Percentiles rank a stretch among this genome's conserved stretches.
These are phyloP conservation scores for Talaromyces ruber DNA, from an alignment of 495 filamentous ascomycete genomes.

Conservation along the genomic window DNA sequence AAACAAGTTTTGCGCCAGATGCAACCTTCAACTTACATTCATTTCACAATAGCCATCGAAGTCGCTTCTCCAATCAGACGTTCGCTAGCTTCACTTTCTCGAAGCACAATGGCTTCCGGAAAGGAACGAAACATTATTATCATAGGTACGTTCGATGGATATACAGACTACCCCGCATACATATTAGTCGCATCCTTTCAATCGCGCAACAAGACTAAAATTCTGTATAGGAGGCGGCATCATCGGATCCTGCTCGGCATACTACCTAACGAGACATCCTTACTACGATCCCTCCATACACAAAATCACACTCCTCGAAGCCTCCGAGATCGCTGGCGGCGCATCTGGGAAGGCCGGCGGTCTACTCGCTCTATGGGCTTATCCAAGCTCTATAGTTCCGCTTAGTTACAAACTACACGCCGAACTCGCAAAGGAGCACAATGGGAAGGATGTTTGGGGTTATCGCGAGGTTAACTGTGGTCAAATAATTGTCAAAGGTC, in stretches of 20 bases:
- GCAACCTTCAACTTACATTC: neutral
- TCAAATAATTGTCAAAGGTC: conserved; percentile 53
- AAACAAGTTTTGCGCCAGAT: neutral
- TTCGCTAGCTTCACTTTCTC: neutral
- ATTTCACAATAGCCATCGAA: neutral
- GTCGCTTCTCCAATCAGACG: neutral
- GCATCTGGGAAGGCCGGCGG: conserved; percentile 96
- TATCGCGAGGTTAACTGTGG: conserved; percentile 76
- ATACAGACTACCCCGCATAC: conserved; percentile 23
- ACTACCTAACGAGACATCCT: conserved; percentile 86
- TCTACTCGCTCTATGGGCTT: conserved; percentile 86
- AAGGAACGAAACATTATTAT: conserved; percentile 59
- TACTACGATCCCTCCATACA: conserved; percentile 68
- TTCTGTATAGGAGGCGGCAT: conserved; percentile 73
- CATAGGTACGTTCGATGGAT: conserved; percentile 44
- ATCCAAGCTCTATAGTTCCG: conserved; percentile 76
- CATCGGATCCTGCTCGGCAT: conserved; percentile 89
- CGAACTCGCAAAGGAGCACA: conserved; percentile 77
- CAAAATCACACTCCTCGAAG: conserved; percentile 82
- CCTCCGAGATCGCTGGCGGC: conserved; percentile 76
- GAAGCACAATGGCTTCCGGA: conserved; percentile 25
- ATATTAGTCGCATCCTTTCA: neutral
- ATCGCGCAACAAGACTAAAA: conserved; percentile 10
- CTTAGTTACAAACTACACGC: conserved; percentile 79
- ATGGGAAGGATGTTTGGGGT: conserved; percentile 76